Conservation (phyloP, 441 rosid species). For the Capsella rubella region DNA sequence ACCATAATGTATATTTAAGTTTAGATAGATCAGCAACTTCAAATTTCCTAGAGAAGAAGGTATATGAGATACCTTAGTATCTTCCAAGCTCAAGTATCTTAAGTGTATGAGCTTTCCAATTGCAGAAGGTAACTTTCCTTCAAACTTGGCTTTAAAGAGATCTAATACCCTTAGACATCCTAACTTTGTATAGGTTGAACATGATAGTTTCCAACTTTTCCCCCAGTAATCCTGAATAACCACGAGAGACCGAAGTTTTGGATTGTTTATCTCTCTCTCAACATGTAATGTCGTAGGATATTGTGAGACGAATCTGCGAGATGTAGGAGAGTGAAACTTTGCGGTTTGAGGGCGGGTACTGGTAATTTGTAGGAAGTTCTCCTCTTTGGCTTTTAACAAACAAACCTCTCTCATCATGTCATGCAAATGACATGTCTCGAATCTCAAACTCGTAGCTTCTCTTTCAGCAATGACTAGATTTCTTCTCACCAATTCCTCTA, state of each 20-base stretch:
- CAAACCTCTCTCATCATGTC: not conserved
- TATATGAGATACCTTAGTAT: no score
- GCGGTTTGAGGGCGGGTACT: no score
- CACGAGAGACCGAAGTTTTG: slow-evolving; percentile 8
- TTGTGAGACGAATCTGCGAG: not conserved
- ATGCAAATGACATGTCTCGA: not conserved
- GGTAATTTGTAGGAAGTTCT: not conserved
- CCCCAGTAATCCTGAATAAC: not conserved
- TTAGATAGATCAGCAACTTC: not conserved
- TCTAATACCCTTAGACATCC: not conserved
- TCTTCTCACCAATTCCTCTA: not conserved
- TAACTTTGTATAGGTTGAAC: not conserved
- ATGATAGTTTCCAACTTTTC: not conserved
- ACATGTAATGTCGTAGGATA: not conserved
- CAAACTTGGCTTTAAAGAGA: rapidly evolving
- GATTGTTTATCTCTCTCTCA: not conserved
- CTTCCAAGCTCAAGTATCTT: no score
- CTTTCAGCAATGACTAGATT: not conserved
- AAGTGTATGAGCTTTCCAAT: not conserved
- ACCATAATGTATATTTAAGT: not conserved
- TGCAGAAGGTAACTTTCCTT: not conserved
- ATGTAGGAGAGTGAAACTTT: not conserved
- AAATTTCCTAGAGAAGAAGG: not conserved
- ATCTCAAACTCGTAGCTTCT: not conserved
- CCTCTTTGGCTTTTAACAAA: not conserved